Percentiles rank a stretch among this genome's conserved stretches.
Conservation (phyloP, 805 yeast species). For the Grigorovia humatica region DNA sequence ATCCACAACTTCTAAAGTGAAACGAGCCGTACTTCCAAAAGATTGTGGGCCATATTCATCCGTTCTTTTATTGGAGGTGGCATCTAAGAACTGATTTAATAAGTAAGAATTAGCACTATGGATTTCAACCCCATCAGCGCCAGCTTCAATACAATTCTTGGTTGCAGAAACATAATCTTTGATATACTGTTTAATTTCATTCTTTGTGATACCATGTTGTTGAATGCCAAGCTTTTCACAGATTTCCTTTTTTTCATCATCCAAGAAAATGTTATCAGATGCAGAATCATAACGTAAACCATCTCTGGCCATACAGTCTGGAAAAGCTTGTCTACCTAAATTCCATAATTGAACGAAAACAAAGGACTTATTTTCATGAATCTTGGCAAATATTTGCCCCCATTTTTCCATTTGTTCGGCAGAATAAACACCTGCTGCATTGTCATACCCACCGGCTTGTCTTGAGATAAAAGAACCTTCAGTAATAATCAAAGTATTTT, state of each 20-base stretch:
- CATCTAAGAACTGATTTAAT: constrained; percentile 43
- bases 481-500: constrained; percentile 47
- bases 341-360: constrained; percentile 44
- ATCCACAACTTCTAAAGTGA: constrained; percentile 41
- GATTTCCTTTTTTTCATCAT: constrained; percentile 26
- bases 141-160: constrained; percentile 24
- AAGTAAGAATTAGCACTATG: constrained; percentile 62
- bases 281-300: constrained; percentile 33
- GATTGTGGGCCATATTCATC: constrained; percentile 44
- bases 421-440: constrained; percentile 41
- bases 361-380: constrained; percentile 41
- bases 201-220: constrained; percentile 23
- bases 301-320: constrained; percentile 27
- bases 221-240: constrained; percentile 28
- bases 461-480: constrained; percentile 44
- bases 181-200: constrained; percentile 33
- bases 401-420: constrained; percentile 39
- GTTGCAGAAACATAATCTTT: constrained; percentile 38
- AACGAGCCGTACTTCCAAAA: constrained; percentile 38
- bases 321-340: constrained; percentile 34
- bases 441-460: constrained; percentile 31
- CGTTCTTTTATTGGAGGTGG: constrained; percentile 34
- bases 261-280: constrained; percentile 27
- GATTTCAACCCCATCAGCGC: constrained; percentile 52
- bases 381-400: constrained; percentile 37